phyloP scores from a whole-genome alignment of 805 yeast genomes.

The Metschnikowia colocasiae region DNA sequence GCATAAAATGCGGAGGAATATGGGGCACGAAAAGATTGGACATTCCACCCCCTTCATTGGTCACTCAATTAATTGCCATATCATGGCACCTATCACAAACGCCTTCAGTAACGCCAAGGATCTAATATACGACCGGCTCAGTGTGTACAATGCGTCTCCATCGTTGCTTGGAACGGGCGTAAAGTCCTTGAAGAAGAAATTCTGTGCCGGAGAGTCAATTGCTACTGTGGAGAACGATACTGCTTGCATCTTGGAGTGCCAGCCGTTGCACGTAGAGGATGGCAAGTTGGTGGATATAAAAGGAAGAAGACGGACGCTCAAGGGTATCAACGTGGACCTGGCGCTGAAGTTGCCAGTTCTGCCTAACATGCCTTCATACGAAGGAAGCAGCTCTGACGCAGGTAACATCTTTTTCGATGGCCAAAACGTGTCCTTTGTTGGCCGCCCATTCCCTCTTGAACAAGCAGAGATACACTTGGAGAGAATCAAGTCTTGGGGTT shows the following conservation, averaged over 20 bases:
- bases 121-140: conserved; percentile 23
- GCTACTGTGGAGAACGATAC: conserved; percentile 8
- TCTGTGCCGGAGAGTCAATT: conserved; percentile 13
- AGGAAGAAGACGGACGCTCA: conserved; percentile 60
- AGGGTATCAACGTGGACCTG: conserved; percentile 81
- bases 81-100: conserved; percentile 5
- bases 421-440: conserved; percentile 74
- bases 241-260: conserved; percentile 18
- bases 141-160: conserved; percentile 27
- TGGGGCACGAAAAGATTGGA: conserved; percentile 2
- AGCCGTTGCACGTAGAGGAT: conserved; percentile 33
- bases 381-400: conserved; percentile 33
- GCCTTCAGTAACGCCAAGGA: conserved; percentile 3
- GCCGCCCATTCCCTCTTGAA: conserved; percentile 72
- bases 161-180: conserved; percentile 26
- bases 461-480: conserved; percentile 68
- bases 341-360: conserved; percentile 63
- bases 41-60: background rate
- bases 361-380: conserved; percentile 48
- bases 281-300: conserved; percentile 58
- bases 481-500: conserved; percentile 77
- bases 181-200: conserved; percentile 25
- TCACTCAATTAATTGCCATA: background rate
- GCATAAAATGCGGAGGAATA: background rate
- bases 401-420: conserved; percentile 60